A percentile compares a stretch with the other conserved stretches of the same genome.
phyloP scores from a whole-genome alignment of 768 basidiomycete genomes.

The Pholiota conissans region DNA sequence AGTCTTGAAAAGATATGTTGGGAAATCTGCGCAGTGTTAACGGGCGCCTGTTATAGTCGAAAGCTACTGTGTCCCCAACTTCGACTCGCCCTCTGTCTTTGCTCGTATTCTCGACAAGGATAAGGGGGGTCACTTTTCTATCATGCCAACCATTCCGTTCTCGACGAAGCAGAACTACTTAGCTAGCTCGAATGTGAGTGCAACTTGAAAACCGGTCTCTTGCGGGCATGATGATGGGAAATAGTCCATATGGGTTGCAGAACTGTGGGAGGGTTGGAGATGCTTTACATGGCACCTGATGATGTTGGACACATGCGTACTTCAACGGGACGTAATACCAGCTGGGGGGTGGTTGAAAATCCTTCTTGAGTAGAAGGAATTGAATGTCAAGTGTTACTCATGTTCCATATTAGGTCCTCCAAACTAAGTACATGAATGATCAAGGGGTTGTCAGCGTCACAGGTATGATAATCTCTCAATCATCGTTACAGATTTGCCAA shows the following conservation, averaged over 20 bases:
- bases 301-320: too few species aligned
- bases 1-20: constrained; percentile 11
- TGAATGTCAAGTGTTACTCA: too few species aligned
- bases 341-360: too few species aligned
- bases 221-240: background rate
- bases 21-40: background rate
- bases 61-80: constrained; percentile 90
- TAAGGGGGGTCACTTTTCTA: constrained; percentile 92
- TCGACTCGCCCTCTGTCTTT: constrained; percentile 92
- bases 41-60: constrained; percentile 56
- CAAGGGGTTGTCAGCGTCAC: constrained; percentile 85
- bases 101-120: constrained; percentile 87
- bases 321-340: too few species aligned
- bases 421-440: constrained; percentile 91
- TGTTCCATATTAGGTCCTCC: too few species aligned
- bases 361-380: too few species aligned
- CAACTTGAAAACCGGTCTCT: background rate
- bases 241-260: background rate
- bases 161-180: constrained; percentile 82
- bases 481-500: background rate
- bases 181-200: constrained; percentile 73
- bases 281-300: too few species aligned
- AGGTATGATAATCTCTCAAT: constrained; percentile 38
- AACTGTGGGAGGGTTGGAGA: background rate
- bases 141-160: constrained; percentile 70